A percentile compares a stretch with the other conserved stretches of the same genome.
phyloP scores from a whole-genome alignment of 2,329 filamentous ascomycete species.

The Talaromyces sp. region DNA sequence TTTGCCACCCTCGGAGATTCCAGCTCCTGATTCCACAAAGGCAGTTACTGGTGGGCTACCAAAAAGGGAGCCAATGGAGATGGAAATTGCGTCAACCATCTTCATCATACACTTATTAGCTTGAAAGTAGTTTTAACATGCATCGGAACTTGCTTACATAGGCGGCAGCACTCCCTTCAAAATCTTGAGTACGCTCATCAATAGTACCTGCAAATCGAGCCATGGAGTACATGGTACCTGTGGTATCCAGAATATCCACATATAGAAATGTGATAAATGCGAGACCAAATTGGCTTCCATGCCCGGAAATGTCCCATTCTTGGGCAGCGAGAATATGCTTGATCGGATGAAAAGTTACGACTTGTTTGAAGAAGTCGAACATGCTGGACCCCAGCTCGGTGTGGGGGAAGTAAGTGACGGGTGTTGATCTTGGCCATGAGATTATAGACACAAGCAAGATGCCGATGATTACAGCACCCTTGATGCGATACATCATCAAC shows the following conservation, averaged over 20 bases:
- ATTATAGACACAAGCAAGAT: conserved; percentile 84
- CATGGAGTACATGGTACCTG: conserved; percentile 87
- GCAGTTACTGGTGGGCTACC: conserved; percentile 81
- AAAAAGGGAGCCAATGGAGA: conserved; percentile 77
- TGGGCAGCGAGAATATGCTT: conserved; percentile 68
- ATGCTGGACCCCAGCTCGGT: conserved; percentile 66
- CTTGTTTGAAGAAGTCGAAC: conserved; percentile 87
- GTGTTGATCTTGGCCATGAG: conserved; percentile 78
- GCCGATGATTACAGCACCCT: conserved; percentile 81
- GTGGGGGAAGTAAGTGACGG: conserved; percentile 80
- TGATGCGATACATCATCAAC: conserved; percentile 82
- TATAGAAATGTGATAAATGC: conserved; percentile 89
- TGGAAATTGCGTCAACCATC: conserved; percentile 75
- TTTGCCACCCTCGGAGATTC: conserved; percentile 83
- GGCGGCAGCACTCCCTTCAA: conserved; percentile 80
- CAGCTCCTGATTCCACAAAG: conserved; percentile 86
- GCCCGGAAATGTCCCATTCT: conserved; percentile 69
- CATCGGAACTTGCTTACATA: conserved; percentile 57
- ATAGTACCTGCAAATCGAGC: conserved; percentile 79
- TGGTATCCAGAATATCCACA: conserved; percentile 85
- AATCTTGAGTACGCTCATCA: conserved; percentile 81
- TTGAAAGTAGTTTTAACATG: conserved; percentile 39
- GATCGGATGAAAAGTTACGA: conserved; percentile 83
- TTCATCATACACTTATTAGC: conserved; percentile 28
- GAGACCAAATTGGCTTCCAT: conserved; percentile 76